Conservation (phyloP, 768 basidiomycete species). For the Hortiboletus flavorubellus region DNA sequence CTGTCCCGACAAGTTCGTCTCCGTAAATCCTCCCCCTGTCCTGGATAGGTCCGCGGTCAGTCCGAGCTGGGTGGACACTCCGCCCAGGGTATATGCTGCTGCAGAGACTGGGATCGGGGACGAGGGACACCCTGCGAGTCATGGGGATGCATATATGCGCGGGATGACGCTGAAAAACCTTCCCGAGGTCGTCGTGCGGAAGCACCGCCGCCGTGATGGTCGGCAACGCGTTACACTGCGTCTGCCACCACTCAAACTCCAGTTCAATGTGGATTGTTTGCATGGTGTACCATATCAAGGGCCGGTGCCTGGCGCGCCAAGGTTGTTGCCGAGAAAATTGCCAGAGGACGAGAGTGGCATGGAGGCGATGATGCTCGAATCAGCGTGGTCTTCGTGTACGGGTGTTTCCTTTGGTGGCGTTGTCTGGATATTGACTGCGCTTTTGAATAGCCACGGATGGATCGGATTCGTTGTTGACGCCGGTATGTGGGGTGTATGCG, state of each 20-base stretch:
- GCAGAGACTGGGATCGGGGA: background rate
- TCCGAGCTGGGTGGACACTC: constrained; percentile 18
- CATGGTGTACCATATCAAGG: background rate
- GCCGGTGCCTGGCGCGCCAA: constrained; percentile 24
- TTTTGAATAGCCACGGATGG: constrained; percentile 10
- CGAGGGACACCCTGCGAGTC: background rate
- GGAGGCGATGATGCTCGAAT: constrained; percentile 14
- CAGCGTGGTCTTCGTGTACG: constrained; percentile 14
- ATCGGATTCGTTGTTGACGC: constrained; percentile 7
- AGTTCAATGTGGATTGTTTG: background rate
- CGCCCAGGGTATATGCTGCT: background rate
- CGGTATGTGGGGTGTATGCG: constrained; percentile 15
- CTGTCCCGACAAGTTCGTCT: constrained; percentile 39
- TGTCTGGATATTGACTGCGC: background rate
- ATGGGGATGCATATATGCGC: constrained; percentile 14
- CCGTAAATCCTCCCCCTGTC: constrained; percentile 17
- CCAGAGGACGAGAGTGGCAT: constrained; percentile 24
- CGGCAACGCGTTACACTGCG: constrained; percentile 1
- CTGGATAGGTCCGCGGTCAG: constrained; percentile 34
- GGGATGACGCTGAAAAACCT: background rate
- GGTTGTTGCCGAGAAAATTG: constrained; percentile 21
- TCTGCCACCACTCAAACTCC: constrained; percentile 13
- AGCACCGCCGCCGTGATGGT: background rate
- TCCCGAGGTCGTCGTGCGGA: constrained; percentile 8
- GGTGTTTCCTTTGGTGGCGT: background rate